These are phyloP conservation scores for Austroboletus eburneus DNA, from an alignment of 768 basidiomycete genomes.

Conservation along the genomic window DNA sequence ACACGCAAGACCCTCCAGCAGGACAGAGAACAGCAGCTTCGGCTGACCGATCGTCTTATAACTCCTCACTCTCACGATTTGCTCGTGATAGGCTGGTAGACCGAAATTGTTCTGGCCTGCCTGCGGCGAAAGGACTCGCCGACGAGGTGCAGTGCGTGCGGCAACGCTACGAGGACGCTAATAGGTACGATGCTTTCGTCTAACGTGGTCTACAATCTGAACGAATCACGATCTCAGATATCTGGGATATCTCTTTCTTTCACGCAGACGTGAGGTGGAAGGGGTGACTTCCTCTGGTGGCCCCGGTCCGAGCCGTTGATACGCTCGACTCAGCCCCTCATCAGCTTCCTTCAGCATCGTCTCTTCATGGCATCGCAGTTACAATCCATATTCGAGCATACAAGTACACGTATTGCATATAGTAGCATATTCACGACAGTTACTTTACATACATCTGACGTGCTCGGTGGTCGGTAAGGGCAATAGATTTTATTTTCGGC, in stretches of 20 bases:
- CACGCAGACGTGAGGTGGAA: conserved; percentile 41
- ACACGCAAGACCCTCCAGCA: neutral
- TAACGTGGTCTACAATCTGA: neutral
- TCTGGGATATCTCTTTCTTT: conserved; percentile 62
- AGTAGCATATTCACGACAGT: conserved; percentile 5
- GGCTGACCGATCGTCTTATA: conserved; percentile 6
- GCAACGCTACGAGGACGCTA: conserved; percentile 60
- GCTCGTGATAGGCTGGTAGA: neutral
- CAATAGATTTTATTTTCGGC: neutral
- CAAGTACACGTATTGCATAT: conserved; percentile 5
- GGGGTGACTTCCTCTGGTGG: neutral
- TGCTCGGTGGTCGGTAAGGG: too few species aligned
- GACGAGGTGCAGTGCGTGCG: conserved; percentile 47
- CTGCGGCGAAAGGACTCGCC: conserved; percentile 15
- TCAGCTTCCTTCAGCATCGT: neutral
- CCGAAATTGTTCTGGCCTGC: conserved; percentile 4
- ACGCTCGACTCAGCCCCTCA: neutral
- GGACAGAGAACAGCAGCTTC: conserved; percentile 2
- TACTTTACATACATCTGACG: conserved; percentile 4
- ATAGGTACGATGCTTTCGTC: conserved; percentile 44
- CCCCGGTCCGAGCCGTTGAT: conserved; percentile 1
- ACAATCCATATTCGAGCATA: neutral
- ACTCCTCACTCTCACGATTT: neutral
- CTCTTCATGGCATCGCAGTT: neutral
- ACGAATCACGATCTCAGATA: conserved; percentile 38